Base-by-base conservation (phyloP, 2,329 filamentous ascomycete species). In the Fusarium sp. region DNA sequence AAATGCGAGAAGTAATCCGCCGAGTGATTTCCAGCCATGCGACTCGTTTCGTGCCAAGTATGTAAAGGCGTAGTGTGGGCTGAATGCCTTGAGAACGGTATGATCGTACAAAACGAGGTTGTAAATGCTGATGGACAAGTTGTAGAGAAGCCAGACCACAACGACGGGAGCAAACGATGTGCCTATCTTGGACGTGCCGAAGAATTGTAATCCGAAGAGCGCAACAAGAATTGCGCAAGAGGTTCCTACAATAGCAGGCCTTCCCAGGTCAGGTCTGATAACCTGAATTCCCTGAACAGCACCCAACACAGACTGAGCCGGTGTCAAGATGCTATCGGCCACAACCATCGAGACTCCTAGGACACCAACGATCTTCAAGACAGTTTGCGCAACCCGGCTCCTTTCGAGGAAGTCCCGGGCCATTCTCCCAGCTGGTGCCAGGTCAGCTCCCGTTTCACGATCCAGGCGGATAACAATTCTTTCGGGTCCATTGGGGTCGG, bases 1-100 rank as follows among this genome's bases (percentile, higher is more conserved):
- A 73, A 94, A 94, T 4, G 89, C 87, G 11, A 94, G 85, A 3
- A 94, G 78, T 21, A 94, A 87, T 6, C 92, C 92, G n/a, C 89
- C 90, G 2, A 93, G 82, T 61, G 85, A 87, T 60, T 82, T 83
- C 90, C 90, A 92, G 1, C 88, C 90, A 7, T 85, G 81, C 5
- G 85, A 82, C 54, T 84, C 83, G 71, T 91, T 88, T 15, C 87
- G 83, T 21, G 86, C 77, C 39, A 92, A 83, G 74, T 89, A 92
- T 5, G 82, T 75, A 57, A 90, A 87, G 5, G 88, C 89, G 61
- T 85, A 91, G 65, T 84, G 86, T 0, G 87, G 87, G 39, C 81
- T 86, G 66, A 89, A 89, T 1, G 87, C 87, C 72, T 84, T 83
- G 28, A 88, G 77, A 1, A 89, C 86, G 4, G 83, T 84, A 67